A percentile compares a stretch with the other conserved stretches of the same genome.
Evolutionary conservation across 140 eudicot genomes (phyloP).

Genomic region (Ambrosia hybrid): DNA sequence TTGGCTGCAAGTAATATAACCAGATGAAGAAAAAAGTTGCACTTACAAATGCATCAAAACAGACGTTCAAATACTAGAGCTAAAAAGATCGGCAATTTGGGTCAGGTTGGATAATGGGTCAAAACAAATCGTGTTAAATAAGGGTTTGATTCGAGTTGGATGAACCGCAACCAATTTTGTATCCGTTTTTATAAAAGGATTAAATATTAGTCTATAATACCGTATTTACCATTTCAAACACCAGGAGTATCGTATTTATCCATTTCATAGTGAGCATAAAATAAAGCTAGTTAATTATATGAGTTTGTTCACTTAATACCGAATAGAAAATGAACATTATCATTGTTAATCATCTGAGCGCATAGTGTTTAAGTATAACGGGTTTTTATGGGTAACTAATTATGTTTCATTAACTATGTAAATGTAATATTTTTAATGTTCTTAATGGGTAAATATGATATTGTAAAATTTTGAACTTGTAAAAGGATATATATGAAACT

Average conservation of each 20-base stretch:
- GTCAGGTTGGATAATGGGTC: background rate
- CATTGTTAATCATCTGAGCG: background rate
- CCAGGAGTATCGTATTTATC: background rate
- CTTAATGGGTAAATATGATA: background rate
- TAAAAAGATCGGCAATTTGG: too few species aligned
- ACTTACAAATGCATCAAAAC: background rate
- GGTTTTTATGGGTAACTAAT: background rate
- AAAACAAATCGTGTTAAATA: background rate
- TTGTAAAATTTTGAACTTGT: too few species aligned
- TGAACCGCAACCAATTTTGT: too few species aligned
- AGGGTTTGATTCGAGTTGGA: background rate
- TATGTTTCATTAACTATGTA: background rate
- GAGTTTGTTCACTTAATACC: too few species aligned
- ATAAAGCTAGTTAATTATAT: background rate
- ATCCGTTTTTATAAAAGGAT: background rate
- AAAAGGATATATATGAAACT: background rate
- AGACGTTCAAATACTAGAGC: too few species aligned
- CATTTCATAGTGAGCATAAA: background rate
- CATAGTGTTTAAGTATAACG: background rate
- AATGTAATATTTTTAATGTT: background rate
- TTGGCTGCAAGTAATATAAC: conserved; percentile 38
- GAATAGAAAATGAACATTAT: background rate
- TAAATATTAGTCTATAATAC: background rate
- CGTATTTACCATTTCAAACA: background rate
- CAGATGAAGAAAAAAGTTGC: background rate